These are phyloP conservation scores for Lichtheimia ornata DNA, from an alignment of 371 early-diverging fungal species.

Conservation along the genomic window DNA sequence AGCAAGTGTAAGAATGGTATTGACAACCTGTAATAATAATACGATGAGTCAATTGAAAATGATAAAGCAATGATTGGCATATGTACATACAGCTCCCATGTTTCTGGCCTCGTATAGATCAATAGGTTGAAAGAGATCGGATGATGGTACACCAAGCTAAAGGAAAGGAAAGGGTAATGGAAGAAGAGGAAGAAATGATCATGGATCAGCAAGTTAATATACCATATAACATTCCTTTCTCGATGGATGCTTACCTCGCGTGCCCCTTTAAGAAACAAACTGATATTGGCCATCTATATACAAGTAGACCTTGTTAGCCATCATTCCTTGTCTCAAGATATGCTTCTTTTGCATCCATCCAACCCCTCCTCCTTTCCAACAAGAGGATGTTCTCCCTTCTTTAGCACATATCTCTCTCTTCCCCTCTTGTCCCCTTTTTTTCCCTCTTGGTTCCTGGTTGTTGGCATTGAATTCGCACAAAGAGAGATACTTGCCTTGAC, in stretches of 20 bases:
- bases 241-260: slow-evolving; percentile 34
- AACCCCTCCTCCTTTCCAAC: no score
- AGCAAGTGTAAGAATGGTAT: slow-evolving; percentile 25
- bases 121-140: slow-evolving; percentile 86
- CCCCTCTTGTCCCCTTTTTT: slow-evolving; percentile 1
- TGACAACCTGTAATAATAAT: slow-evolving; percentile 17
- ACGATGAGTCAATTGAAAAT: neutral
- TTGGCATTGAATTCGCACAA: neutral
- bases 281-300: slow-evolving; percentile 81
- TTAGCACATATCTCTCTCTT: neutral
- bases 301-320: neutral
- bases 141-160: slow-evolving; percentile 67
- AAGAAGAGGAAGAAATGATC: neutral
- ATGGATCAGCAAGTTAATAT: no score
- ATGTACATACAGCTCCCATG: slow-evolving; percentile 69
- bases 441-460: neutral
- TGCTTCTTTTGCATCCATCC: slow-evolving; percentile 8
- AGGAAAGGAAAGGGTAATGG: neutral
- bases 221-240: no score
- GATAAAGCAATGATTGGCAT: neutral
- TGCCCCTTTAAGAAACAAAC: slow-evolving; percentile 64
- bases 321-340: neutral
- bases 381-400: neutral
- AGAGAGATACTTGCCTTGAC: slow-evolving; percentile 52
- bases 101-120: slow-evolving; percentile 89